Evolutionary conservation across 75 land plant species (phyloP), one percentile per base, ranked within the genome.

Genomic region (Picea glauca): DNA sequence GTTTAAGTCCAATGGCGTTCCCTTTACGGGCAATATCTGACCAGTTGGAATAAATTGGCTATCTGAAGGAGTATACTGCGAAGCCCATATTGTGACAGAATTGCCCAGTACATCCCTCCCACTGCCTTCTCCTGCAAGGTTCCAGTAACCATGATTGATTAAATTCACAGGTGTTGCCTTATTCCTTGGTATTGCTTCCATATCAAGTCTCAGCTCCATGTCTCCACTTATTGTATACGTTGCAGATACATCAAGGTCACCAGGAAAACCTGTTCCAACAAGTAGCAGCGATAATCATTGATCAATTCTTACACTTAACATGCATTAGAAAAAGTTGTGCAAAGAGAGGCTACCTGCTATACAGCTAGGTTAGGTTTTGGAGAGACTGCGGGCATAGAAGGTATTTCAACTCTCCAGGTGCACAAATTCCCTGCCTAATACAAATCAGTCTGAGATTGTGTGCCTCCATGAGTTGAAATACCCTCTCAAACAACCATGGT

Each of bases 91-190:
- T 76, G 85, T 78, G 64, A 93, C 50, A 2, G 63, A 56, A 75
- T 93, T 26, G 72, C 79, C 66, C 26, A 93, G 91, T 60, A 93
- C 88, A 26, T 63, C 66, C 59, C 1, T 74, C 56, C 95, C 95
- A 60, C 78, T 77, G 82, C 80, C 76, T n/a, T 93, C 90, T 54
- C 93, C 93, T 3, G 83, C 91, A 5, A 93, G 91, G 83, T 93
- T 93, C 95, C 95, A 93, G 81, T 93, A 93, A 20, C 84, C 83
- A 78, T 93, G 95, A 4, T 87, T 86, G 26, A 87, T 93, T 12
- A 93, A 78, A 83, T 82, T 93, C 8, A 93, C 86, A 13, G 93
- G 93, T 3, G 95, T 93, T 3, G 91, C 72, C 80, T 93, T 89
- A 80, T 84, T 86, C 30, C 72, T 76, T 35, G 93, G 83, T 58